Evolutionary conservation across 345 rosid species (phyloP).

Genomic region (Syzygium aromaticum): DNA sequence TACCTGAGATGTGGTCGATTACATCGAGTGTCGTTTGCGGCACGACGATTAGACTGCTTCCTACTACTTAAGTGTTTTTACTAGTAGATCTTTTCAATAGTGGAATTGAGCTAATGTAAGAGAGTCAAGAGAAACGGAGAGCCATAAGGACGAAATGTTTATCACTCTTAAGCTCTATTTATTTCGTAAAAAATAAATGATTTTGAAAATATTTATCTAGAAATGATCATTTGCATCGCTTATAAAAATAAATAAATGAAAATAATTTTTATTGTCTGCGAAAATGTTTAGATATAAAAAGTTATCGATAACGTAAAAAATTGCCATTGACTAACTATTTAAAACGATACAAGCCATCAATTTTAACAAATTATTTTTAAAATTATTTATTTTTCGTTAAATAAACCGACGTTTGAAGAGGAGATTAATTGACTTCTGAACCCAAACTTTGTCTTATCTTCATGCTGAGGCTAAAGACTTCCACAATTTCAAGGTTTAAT

Average conservation of each 20-base stretch:
- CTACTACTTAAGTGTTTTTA: neutral
- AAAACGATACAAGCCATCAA: too few relatives aligned
- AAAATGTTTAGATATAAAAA: too few relatives aligned
- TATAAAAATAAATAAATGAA: too few relatives aligned
- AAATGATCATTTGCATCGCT: too few relatives aligned
- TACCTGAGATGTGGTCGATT: neutral
- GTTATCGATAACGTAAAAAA: too few relatives aligned
- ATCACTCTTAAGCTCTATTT: neutral
- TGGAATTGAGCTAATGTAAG: neutral
- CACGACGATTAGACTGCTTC: neutral
- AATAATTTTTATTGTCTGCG: too few relatives aligned
- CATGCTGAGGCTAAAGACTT: neutral
- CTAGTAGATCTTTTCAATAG: neutral
- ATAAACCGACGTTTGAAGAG: too few relatives aligned
- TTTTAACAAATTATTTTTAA: too few relatives aligned
- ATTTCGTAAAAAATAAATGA: too few relatives aligned
- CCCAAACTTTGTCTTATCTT: neutral
- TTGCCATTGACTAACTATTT: too few relatives aligned
- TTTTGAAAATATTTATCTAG: too few relatives aligned
- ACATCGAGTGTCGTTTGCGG: neutral
- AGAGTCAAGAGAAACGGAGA: neutral
- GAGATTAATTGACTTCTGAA: neutral
- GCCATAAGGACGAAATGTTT: neutral
- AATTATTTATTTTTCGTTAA: too few relatives aligned
- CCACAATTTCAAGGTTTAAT: neutral